Base-by-base conservation (phyloP, 495 filamentous ascomycete species). In the Lasiosphaeriaceae sp. region DNA sequence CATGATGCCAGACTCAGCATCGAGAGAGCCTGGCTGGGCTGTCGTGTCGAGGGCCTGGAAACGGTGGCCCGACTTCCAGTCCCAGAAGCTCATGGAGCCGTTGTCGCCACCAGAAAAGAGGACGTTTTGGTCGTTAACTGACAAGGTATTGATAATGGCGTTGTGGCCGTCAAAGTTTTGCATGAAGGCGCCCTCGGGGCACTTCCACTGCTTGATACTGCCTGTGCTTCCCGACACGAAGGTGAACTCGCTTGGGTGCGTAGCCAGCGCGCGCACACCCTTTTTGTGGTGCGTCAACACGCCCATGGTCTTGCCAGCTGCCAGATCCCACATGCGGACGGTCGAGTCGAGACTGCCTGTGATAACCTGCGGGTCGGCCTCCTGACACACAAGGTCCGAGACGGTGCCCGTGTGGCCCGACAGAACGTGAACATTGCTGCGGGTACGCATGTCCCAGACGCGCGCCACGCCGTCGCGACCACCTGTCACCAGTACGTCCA, bases 121-220 rank as follows among this genome's bases (percentile, higher is more conserved):
- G 11, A 97, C 89, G 63, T 96, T 92, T 66, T 96, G 90, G 58
- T 96, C 90, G 69, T 99, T 99, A 34, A 90, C 90, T 34, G 87
- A 76, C n/a, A 99, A 71, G 0, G 90, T 90, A 70, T 99, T 99
- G 76, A 97, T 94, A 70, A 99, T 90, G 46, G 90, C 82, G 62
- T 97, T 96, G 60, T 96, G 92, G 39, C 92, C 92, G 43, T 97
- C 92, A 66, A 97, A 99, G 73, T 97, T 97, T 74, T 96, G 92
- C 95, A 99, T 99, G 70, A 99, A 96, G 29, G 89, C 91, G 37
- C 93, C 95, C 72, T 96, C 93, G 17, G 95, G 95, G 64, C 92
- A 97, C 71, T 97, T 97, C 93, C 94, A 99, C 71, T 97, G 95
- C 79, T 99, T 99, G 76, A 99, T 99, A 70, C 87, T 90, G 22